phyloP scores from a whole-genome alignment of 257 asterid species.

The Cinchona pubescens region DNA sequence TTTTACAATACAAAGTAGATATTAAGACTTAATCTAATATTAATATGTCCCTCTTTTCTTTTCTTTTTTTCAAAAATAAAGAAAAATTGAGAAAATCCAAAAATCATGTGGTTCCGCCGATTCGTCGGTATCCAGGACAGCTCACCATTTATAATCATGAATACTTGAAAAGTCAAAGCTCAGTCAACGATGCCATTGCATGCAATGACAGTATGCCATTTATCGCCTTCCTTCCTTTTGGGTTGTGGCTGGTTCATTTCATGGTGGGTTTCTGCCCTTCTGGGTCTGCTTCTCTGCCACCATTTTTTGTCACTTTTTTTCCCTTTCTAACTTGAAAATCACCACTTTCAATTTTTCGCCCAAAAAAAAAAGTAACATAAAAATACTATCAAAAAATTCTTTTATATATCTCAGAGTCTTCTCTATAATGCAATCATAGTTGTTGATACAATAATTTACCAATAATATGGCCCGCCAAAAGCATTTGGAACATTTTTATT shows the following conservation, averaged over 20 bases:
- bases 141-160: conserved; percentile 15
- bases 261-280: not conserved
- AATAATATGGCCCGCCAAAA: not conserved
- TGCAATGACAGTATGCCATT: conserved; percentile 3
- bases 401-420: no score
- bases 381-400: no score
- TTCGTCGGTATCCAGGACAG: conserved; percentile 23
- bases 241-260: not conserved
- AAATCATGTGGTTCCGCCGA: conserved; percentile 24
- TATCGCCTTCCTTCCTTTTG: not conserved
- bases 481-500: not conserved
- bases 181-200: conserved; percentile 27
- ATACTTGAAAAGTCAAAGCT: conserved; percentile 29
- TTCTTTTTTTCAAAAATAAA: no score
- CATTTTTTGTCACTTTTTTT: not conserved
- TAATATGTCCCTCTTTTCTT: no score
- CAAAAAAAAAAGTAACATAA: not conserved
- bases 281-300: conserved; percentile 5
- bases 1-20: no score
- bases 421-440: no score
- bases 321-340: not conserved
- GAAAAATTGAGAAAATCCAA: not conserved
- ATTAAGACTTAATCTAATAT: no score
- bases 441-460: no score
- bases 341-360: not conserved